Percentiles rank a stretch among this genome's conserved stretches.
Conservation (phyloP, 192 early-diverging fungal species). For the Podila minutissima region DNA sequence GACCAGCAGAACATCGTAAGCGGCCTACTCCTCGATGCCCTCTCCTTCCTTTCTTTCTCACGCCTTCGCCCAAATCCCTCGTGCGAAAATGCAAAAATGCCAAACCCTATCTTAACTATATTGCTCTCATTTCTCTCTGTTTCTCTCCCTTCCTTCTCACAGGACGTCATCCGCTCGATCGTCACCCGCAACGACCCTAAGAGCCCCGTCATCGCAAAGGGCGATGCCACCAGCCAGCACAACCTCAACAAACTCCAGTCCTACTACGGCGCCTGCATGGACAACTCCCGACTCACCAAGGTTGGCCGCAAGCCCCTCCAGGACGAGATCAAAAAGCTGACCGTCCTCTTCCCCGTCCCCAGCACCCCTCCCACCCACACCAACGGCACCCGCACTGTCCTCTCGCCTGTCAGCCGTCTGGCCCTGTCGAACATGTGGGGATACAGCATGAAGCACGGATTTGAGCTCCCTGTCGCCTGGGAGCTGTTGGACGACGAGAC, state of each 20-base stretch:
- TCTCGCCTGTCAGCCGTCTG: constrained; percentile 4
- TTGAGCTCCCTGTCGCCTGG: constrained; percentile 1
- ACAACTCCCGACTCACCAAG: constrained; percentile 32
- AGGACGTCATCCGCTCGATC: constrained; percentile 56
- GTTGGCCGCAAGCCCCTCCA: constrained; percentile 46
- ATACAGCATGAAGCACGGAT: constrained; percentile 24
- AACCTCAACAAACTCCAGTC: constrained; percentile 63
- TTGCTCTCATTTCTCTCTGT: background rate
- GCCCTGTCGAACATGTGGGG: constrained; percentile 22
- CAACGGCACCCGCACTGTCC: constrained; percentile 5
- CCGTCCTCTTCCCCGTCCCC: constrained; percentile 36
- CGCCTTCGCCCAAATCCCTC: background rate
- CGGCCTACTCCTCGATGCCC: background rate
- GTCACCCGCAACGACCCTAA: constrained; percentile 37
- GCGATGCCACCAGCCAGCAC: constrained; percentile 44
- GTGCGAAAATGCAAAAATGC: background rate
- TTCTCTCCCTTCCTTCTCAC: background rate
- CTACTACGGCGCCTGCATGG: constrained; percentile 66
- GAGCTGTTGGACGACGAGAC: background rate
- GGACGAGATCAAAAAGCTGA: constrained; percentile 30
- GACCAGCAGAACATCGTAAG: constrained; percentile 17
- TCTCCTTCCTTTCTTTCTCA: background rate
- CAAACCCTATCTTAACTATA: constrained; percentile 7
- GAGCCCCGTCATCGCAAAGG: constrained; percentile 27
- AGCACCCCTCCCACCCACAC: background rate